phyloP scores from a whole-genome alignment of 495 filamentous ascomycete genomes.

The Penicillium egyptiacum region DNA sequence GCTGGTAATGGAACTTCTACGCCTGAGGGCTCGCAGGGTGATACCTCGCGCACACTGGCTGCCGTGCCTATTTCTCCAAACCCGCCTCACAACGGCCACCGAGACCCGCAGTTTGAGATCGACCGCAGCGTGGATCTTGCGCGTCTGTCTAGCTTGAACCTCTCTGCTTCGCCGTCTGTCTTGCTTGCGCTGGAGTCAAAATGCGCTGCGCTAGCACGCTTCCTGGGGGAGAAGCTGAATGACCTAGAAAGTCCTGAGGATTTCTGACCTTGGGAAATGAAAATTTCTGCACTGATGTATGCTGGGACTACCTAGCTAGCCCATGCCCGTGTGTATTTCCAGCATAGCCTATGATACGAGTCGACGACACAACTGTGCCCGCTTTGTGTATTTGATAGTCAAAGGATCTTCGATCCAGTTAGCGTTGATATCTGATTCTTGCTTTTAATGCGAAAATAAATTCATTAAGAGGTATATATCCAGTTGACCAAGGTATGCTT shows the following conservation, averaged over 20 bases:
- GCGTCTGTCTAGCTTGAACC: conserved; percentile 43
- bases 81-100: conserved; percentile 25
- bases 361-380: not conserved
- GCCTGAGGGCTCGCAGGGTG: conserved; percentile 20
- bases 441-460: conserved; percentile 1
- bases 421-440: conserved; percentile 4
- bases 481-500: not conserved
- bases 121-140: conserved; percentile 45
- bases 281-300: not conserved
- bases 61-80: conserved; percentile 15
- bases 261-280: conserved; percentile 29
- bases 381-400: conserved; percentile 2
- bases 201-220: conserved; percentile 45
- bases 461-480: conserved; percentile 14
- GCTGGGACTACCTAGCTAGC: not conserved
- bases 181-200: conserved; percentile 48
- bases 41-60: conserved; percentile 16
- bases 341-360: not conserved
- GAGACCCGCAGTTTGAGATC: conserved; percentile 43
- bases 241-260: conserved; percentile 49
- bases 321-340: not conserved
- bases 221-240: conserved; percentile 43
- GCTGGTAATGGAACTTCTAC: conserved; percentile 16
- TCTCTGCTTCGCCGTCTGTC: conserved; percentile 43
- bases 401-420: not conserved